Evolutionary conservation across 768 basidiomycete genomes (phyloP), one percentile per base, ranked within the genome.

Genomic region (Pulveroboletus ravenelii): DNA sequence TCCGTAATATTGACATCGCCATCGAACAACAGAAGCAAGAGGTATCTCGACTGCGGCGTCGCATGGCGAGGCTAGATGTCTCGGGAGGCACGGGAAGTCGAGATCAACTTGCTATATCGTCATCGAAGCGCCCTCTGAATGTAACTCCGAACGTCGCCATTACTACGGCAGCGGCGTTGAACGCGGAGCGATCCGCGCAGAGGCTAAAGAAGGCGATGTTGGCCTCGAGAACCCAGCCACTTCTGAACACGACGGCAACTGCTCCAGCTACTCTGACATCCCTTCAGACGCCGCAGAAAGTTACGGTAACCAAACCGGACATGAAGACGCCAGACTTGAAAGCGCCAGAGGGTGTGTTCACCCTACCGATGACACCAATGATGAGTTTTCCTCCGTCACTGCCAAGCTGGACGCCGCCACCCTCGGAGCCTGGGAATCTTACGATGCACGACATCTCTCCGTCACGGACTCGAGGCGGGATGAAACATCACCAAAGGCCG

Each of bases 1-100:
- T 89, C 59, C 81, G 86, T 37, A 93, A 94, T 64, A 90, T 96
- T 58, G 87, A 91, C 48, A 63, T 81, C 17, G 81, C 82, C 1
- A 76, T 90, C 53, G 74, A 74, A 35, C 81, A 85, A 56, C 83
- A 87, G 64, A 70, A 73, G 1, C 70, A 71, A 27, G 79, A 84
- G 9, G 66, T 90, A 25, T 68, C 74, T 3, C 62, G 66, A 2
- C 74, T 90, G 30, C 66, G 75, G 2, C 62, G 71, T n/a, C 78
- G 84, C 32, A 65, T 87, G 17, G 59, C 74, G 13, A 78, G 75
- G 50, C 65, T 89, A 41, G 70, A 80, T 42, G 53, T 82, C 10
- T 55, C 60, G 1, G 54, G 57, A 17, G 48, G 60, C 42, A 35
- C 55, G 10, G 40, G 58, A 35, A 39, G 58, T 51, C 68, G 75